Percentiles rank a stretch among this genome's conserved stretches.
Evolutionary conservation across 352 stramenopile genomes (phyloP).

Genomic region (Phytophthora tubulina): DNA sequence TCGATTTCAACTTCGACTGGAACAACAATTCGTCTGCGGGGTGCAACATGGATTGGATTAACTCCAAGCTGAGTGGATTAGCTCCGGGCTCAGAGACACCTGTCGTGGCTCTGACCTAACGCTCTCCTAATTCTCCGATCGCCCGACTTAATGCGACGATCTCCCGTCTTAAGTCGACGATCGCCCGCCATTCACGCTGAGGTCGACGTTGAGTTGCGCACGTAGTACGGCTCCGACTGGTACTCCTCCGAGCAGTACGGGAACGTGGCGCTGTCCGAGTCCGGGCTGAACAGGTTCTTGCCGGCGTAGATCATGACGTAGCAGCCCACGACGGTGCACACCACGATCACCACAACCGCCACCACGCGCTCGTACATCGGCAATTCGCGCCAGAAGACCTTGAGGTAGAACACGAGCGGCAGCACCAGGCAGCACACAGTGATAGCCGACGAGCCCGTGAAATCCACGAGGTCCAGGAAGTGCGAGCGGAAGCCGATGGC

Average conservation of each 20-base stretch:
- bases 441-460: conserved; percentile 56
- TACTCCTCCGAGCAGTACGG: conserved; percentile 61
- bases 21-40: conserved; percentile 13
- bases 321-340: conserved; percentile 46
- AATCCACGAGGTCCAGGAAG: conserved; percentile 59
- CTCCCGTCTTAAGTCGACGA: conserved; percentile 18
- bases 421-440: conserved; percentile 58
- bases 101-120: conserved; percentile 34
- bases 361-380: conserved; percentile 52
- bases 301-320: conserved; percentile 57
- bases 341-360: conserved; percentile 44
- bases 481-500: conserved; percentile 51
- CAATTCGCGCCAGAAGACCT: conserved; percentile 51
- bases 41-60: conserved; percentile 23
- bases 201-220: conserved; percentile 33
- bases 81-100: conserved; percentile 19
- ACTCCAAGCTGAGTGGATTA: conserved; percentile 14
- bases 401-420: conserved; percentile 61
- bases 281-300: conserved; percentile 52
- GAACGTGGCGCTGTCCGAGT: conserved; percentile 45
- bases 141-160: conserved; percentile 20
- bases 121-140: conserved; percentile 35
- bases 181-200: conserved; percentile 32
- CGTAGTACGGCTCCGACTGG: conserved; percentile 56
- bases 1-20: conserved; percentile 19